phyloP scores from a whole-genome alignment of 192 early-diverging fungal genomes.

The Diversispora epigaea region DNA sequence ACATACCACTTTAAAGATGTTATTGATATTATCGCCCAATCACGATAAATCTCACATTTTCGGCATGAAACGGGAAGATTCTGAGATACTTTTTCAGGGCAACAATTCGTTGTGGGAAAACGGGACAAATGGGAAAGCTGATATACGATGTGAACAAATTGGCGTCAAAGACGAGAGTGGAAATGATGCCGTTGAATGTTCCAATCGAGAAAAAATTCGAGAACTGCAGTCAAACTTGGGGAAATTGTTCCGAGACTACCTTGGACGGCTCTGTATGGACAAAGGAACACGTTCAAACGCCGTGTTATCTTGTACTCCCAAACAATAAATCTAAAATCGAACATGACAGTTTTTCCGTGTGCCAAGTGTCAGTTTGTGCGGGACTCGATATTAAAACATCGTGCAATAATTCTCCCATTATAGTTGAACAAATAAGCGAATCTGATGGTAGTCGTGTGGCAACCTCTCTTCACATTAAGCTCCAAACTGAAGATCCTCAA shows the following conservation, averaged over 20 bases:
- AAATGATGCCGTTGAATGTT: conserved; percentile 8
- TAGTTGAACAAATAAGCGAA: conserved; percentile 19
- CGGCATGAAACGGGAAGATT: not conserved
- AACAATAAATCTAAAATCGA: not conserved
- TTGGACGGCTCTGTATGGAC: conserved; percentile 5
- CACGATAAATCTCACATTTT: conserved; percentile 14
- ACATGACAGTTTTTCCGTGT: conserved; percentile 9
- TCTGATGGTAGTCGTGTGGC: conserved; percentile 5
- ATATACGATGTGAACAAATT: not conserved
- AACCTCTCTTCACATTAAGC: conserved; percentile 1
- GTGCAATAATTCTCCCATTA: conserved; percentile 14
- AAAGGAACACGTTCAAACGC: not conserved
- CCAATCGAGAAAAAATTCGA: conserved; percentile 8
- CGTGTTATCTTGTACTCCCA: conserved; percentile 22
- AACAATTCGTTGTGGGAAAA: not conserved
- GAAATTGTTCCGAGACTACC: conserved; percentile 8
- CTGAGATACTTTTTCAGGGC: not conserved
- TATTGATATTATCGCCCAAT: no score
- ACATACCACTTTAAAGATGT: no score
- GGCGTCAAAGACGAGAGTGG: conserved; percentile 9
- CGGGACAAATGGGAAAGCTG: not conserved
- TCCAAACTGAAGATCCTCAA: conserved; percentile 26
- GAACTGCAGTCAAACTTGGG: conserved; percentile 6
- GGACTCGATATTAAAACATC: not conserved
- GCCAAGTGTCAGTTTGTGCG: not conserved